These are phyloP conservation scores for Macadamia integrifolia DNA, from an alignment of 164 flowering plant genomes.

Conservation along the genomic window DNA sequence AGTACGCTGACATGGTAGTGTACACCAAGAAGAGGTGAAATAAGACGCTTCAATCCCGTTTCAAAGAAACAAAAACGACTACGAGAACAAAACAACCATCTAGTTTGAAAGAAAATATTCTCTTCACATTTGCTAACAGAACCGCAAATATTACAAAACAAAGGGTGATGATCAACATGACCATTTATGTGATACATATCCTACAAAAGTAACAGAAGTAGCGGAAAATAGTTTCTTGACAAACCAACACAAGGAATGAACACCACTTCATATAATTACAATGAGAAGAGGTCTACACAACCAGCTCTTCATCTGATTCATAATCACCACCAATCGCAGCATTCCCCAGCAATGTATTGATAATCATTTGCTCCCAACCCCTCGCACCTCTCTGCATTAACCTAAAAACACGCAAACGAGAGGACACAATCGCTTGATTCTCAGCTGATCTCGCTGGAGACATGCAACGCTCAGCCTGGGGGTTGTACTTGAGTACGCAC, in stretches of 20 bases:
- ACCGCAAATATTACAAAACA: no score
- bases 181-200: not conserved
- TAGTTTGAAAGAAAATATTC: no score
- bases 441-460: conserved; percentile 7
- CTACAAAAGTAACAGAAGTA: not conserved
- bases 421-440: conserved; percentile 19
- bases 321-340: conserved; percentile 14
- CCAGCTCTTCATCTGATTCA: conserved; percentile 29
- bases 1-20: no score
- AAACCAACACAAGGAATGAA: no score
- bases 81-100: no score
- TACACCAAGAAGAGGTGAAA: no score
- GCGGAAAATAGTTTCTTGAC: no score
- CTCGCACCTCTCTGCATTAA: conserved; percentile 22
- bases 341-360: conserved; percentile 23
- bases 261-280: no score
- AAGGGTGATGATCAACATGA: no score
- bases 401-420: conserved; percentile 29
- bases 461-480: conserved; percentile 6
- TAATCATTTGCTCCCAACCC: conserved; percentile 27
- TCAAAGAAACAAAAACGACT: no score
- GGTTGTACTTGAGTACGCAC: conserved; percentile 34
- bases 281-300: conserved; percentile 1
- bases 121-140: no score
- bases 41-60: no score